phyloP scores from a whole-genome alignment of 768 basidiomycete genomes.

The Calocera cornea region DNA sequence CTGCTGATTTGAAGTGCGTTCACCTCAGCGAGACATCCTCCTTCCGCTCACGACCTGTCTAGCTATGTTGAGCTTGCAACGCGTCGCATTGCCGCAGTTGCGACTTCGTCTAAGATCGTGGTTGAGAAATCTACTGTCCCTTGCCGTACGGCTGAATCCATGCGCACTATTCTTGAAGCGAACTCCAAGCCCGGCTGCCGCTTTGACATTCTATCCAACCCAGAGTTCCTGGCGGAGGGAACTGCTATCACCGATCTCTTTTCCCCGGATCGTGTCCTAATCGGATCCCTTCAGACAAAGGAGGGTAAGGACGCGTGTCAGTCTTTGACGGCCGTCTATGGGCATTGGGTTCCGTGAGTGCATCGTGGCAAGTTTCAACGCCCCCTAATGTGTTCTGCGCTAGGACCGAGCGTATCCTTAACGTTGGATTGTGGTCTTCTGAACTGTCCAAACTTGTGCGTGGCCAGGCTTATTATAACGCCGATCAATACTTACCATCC shows the following conservation, averaged over 20 bases:
- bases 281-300: slow-evolving; percentile 82
- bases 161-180: slow-evolving; percentile 98
- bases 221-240: slow-evolving; percentile 97
- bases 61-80: slow-evolving; percentile 98
- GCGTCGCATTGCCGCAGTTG: slow-evolving; percentile 85
- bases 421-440: slow-evolving; percentile 95
- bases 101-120: slow-evolving; percentile 87
- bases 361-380: slow-evolving; percentile 4
- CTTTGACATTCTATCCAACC: slow-evolving; percentile 98
- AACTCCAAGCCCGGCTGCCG: slow-evolving; percentile 84
- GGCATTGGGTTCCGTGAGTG: slow-evolving; percentile 90
- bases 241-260: slow-evolving; percentile 87
- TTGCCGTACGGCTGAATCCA: slow-evolving; percentile 95
- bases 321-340: slow-evolving; percentile 68
- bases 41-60: slow-evolving; percentile 6
- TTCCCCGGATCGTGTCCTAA: slow-evolving; percentile 86
- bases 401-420: slow-evolving; percentile 66
- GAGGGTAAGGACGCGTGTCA: slow-evolving; percentile 74
- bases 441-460: slow-evolving; percentile 80
- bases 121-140: slow-evolving; percentile 99
- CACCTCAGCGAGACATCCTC: slow-evolving; percentile 5
- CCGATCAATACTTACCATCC: background rate
- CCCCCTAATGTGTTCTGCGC: background rate
- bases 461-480: background rate
- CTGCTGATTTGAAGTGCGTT: slow-evolving; percentile 91